Evolutionary conservation across 2,329 filamentous ascomycete genomes (phyloP).

Genomic region (Talaromyces sp.): DNA sequence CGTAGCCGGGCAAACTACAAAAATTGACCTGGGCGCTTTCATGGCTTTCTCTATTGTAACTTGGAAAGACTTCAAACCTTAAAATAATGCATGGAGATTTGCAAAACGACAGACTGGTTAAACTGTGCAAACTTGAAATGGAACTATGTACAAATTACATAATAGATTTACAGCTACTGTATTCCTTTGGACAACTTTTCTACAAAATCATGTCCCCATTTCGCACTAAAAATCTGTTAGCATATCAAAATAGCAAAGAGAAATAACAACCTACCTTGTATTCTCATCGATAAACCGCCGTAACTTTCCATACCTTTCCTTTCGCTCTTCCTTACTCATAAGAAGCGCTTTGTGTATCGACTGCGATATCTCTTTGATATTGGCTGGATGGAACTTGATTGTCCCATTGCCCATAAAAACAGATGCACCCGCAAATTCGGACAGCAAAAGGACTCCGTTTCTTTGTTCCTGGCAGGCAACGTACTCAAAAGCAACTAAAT

Average conservation of each 20-base stretch:
- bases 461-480: slow-evolving; percentile 82
- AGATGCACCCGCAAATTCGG: slow-evolving; percentile 90
- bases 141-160: background rate
- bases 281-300: slow-evolving; percentile 89
- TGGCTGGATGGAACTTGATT: slow-evolving; percentile 91
- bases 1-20: background rate
- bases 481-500: slow-evolving; percentile 94
- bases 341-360: slow-evolving; percentile 81
- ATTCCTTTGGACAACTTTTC: slow-evolving; percentile 3
- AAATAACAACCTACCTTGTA: slow-evolving; percentile 54
- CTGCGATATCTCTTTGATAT: slow-evolving; percentile 83
- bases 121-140: background rate
- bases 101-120: background rate
- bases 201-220: slow-evolving; percentile 11
- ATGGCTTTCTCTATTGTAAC: background rate
- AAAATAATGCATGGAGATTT: slow-evolving; percentile 22
- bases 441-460: slow-evolving; percentile 86
- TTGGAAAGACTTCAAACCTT: slow-evolving; percentile 26
- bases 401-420: slow-evolving; percentile 76
- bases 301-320: slow-evolving; percentile 74
- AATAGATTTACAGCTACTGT: background rate
- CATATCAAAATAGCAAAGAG: background rate
- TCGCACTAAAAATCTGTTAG: slow-evolving; percentile 1
- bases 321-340: slow-evolving; percentile 75
- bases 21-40: background rate